Base-by-base conservation (phyloP, 106 monocot species). In the Platanthera guangdongensis region DNA sequence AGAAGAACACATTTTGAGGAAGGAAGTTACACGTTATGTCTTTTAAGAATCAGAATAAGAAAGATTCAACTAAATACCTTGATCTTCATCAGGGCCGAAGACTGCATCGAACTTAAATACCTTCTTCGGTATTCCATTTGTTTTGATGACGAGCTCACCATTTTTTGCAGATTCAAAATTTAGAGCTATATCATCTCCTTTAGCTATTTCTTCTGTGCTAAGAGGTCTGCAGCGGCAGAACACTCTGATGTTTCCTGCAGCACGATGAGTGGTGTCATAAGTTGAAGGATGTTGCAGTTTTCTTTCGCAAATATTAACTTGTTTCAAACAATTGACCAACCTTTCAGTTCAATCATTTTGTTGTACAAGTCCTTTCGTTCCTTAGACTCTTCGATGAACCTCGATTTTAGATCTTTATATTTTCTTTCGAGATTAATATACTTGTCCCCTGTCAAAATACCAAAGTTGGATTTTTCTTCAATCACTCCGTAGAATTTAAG, bases 91-190 rank as follows among this genome's bases (percentile, higher is more conserved):
- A 68, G 95, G 95, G 54, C 77, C 74, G 77, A 95, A 95, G 51
- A 95, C 83, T 21, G 83, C 68, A 64, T 95, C 95, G 84, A 95
- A 95, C 78, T 89, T 95, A 67, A 90, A 95, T 12, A 82, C 74
- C 75, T 92, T 95, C 48, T 83, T 92, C 63, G 81, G 76, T 72
- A 85, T 81, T 59, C 87, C 92, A 79, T 81, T 81, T 7, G 90
- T 85, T 81, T 81, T 90, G 2, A 95, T 79, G 13, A 77, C 51
- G 69, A 95, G 83, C 78, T 95, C 95, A 9, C 90, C 90, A 75
- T 95, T 90, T 81, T 88, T 95, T 65, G 84, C 90, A 53, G 81
- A 87, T 60, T 92, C 95, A 84, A 95, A 95, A 75, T 93, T 92
- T 51, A 95, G 57, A 51, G 83, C 84, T 82, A 83, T 82, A 8